These are phyloP conservation scores for Aspergillus biplanus DNA, from an alignment of 495 filamentous ascomycete species.

Conservation along the genomic window DNA sequence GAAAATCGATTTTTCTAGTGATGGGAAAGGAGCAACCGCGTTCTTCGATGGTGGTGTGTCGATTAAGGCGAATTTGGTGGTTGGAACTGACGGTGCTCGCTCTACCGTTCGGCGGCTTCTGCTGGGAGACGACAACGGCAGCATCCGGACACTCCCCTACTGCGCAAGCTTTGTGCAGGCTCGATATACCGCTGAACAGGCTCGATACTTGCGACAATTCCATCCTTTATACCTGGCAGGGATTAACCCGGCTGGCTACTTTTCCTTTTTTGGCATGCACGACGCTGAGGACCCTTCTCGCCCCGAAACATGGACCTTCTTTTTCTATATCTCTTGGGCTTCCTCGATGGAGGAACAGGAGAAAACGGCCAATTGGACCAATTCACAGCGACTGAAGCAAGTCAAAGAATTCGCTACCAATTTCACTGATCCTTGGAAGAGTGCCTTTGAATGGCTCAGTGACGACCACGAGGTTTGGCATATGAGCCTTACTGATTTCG, in stretches of 20 bases:
- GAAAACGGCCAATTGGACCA: constrained; percentile 23
- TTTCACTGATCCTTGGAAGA: constrained; percentile 27
- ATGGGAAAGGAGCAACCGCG: constrained; percentile 27
- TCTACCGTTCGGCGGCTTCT: constrained; percentile 43
- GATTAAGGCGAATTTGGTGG: constrained; percentile 29
- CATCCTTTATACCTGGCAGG: constrained; percentile 31
- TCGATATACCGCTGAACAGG: constrained; percentile 35
- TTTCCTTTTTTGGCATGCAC: constrained; percentile 34
- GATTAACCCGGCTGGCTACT: constrained; percentile 26
- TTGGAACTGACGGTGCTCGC: constrained; percentile 54
- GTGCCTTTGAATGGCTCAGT: constrained; percentile 26
- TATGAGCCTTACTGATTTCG: constrained; percentile 31
- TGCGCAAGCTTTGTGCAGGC: constrained; percentile 39
- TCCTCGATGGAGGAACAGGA: constrained; percentile 36
- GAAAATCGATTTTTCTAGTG: constrained; percentile 16
- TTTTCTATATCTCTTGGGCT: constrained; percentile 38
- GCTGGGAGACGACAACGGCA: constrained; percentile 38
- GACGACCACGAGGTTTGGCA: constrained; percentile 33
- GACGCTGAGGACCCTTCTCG: constrained; percentile 40
- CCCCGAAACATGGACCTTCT: constrained; percentile 51
- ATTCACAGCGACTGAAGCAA: constrained; percentile 25
- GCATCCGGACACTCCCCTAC: constrained; percentile 30
- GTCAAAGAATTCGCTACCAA: constrained; percentile 24
- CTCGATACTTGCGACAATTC: constrained; percentile 33
- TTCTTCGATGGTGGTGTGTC: constrained; percentile 26